A percentile compares a stretch with the other conserved stretches of the same genome.
These are phyloP conservation scores for Dothideomycetes sp. DNA, from an alignment of 2,329 filamentous ascomycete genomes.

Conservation along the genomic window DNA sequence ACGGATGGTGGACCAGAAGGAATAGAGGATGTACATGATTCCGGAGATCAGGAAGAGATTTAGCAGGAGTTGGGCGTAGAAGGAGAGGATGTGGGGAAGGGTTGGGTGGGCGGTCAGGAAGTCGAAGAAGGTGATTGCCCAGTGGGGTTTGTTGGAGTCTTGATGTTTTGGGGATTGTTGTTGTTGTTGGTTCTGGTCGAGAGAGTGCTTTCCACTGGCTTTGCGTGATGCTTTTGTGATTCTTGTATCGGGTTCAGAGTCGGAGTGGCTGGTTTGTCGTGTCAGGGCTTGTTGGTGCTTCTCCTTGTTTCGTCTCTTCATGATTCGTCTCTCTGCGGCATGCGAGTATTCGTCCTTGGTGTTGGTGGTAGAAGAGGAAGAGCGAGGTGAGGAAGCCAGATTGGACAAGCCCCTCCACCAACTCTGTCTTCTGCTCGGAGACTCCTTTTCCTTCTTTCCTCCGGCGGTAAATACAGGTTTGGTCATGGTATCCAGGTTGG, in stretches of 20 bases:
- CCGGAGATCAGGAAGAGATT: slow-evolving; percentile 53
- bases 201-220: slow-evolving; percentile 13
- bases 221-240: slow-evolving; percentile 1
- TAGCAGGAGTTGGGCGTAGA: slow-evolving; percentile 57
- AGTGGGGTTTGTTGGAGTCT: slow-evolving; percentile 20
- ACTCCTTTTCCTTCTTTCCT: slow-evolving; percentile 7
- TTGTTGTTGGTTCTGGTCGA: background rate
- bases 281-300: slow-evolving; percentile 8
- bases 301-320: slow-evolving; percentile 8
- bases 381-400: slow-evolving; percentile 2
- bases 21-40: slow-evolving; percentile 58
- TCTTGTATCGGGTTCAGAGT: slow-evolving; percentile 17
- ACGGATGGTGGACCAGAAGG: slow-evolving; percentile 59
- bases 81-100: slow-evolving; percentile 56
- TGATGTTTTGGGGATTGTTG: background rate
- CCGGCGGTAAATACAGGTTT: slow-evolving; percentile 9
- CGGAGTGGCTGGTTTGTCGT: slow-evolving; percentile 25
- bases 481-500: slow-evolving; percentile 15
- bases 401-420: slow-evolving; percentile 10
- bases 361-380: no score
- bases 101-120: slow-evolving; percentile 57
- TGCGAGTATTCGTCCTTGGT: slow-evolving; percentile 9
- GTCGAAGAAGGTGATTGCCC: slow-evolving; percentile 42
- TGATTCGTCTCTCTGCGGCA: slow-evolving; percentile 11
- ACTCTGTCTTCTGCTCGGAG: background rate